Evolutionary conservation across 139 green algal species (phyloP).

Genomic region (Chlorella sp.): DNA sequence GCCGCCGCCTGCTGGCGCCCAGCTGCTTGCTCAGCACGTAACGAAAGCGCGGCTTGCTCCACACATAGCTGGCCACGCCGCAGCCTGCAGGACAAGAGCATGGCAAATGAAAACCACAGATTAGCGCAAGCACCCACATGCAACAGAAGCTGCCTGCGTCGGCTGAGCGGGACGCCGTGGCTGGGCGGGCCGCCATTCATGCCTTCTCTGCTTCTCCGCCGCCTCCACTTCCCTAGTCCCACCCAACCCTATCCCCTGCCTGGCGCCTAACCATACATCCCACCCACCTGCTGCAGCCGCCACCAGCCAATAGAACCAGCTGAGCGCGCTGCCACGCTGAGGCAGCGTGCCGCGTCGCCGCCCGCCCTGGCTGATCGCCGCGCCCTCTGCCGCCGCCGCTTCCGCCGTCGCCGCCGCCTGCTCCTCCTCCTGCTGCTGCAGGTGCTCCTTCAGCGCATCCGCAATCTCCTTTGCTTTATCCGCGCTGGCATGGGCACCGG

Average conservation of each 20-base stretch:
- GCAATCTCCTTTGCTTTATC: slow-evolving; percentile 25
- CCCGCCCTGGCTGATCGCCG: background rate
- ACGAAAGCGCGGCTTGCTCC: slow-evolving; percentile 20
- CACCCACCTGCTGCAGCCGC: background rate
- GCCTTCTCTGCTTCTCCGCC: no score
- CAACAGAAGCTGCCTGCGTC: background rate
- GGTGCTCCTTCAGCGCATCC: slow-evolving; percentile 8
- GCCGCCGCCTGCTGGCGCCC: slow-evolving; percentile 7
- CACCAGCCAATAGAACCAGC: background rate
- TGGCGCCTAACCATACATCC: background rate
- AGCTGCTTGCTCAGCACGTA: slow-evolving; percentile 21
- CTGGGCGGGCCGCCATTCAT: no score
- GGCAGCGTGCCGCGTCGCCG: background rate
- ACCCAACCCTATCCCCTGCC: no score
- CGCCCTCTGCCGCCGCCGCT: background rate
- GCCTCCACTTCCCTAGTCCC: background rate
- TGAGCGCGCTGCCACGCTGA: background rate
- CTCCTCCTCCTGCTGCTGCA: background rate
- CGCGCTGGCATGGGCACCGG: background rate
- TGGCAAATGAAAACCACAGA: background rate
- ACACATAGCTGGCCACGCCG: background rate
- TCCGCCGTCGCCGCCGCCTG: background rate
- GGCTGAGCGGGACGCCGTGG: no score
- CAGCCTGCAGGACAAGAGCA: background rate
- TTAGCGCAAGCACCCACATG: background rate